Percentiles rank a stretch among this genome's conserved stretches.
These are phyloP conservation scores for Calocera cornea DNA, from an alignment of 768 basidiomycete species.

Conservation along the genomic window DNA sequence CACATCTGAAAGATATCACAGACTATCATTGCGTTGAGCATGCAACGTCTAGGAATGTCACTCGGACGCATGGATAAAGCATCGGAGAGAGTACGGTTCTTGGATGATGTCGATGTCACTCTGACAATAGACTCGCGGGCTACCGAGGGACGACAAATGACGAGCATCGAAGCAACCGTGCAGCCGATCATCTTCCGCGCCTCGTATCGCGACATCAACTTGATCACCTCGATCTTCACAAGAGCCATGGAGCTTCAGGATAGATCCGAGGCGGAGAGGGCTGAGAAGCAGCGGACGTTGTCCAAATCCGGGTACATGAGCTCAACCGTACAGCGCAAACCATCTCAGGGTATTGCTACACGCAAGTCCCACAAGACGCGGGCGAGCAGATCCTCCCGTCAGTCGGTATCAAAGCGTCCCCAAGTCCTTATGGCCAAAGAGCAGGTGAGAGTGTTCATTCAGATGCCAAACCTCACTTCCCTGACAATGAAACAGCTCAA, in stretches of 20 bases:
- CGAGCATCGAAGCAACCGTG: slow-evolving; percentile 65
- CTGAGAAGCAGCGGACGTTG: not conserved
- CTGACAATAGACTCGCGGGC: slow-evolving; percentile 74
- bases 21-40: slow-evolving; percentile 67
- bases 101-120: slow-evolving; percentile 84
- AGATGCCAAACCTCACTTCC: slow-evolving; percentile 8
- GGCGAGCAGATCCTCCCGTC: not conserved
- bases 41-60: slow-evolving; percentile 84
- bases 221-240: slow-evolving; percentile 76
- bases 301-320: not conserved
- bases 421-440: slow-evolving; percentile 60
- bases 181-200: slow-evolving; percentile 84
- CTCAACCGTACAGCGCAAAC: slow-evolving; percentile 23
- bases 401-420: slow-evolving; percentile 18
- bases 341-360: not conserved
- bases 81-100: slow-evolving; percentile 73
- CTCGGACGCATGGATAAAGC: slow-evolving; percentile 73
- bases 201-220: slow-evolving; percentile 85
- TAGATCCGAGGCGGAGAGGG: not conserved
- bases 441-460: slow-evolving; percentile 38
- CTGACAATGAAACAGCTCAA: slow-evolving; percentile 42
- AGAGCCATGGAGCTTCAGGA: slow-evolving; percentile 49
- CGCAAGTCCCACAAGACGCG: slow-evolving; percentile 9
- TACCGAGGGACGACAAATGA: slow-evolving; percentile 43
- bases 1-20: too few species aligned